Base-by-base conservation (phyloP, 2,329 filamentous ascomycete species). In the Phialophora macrospora region DNA sequence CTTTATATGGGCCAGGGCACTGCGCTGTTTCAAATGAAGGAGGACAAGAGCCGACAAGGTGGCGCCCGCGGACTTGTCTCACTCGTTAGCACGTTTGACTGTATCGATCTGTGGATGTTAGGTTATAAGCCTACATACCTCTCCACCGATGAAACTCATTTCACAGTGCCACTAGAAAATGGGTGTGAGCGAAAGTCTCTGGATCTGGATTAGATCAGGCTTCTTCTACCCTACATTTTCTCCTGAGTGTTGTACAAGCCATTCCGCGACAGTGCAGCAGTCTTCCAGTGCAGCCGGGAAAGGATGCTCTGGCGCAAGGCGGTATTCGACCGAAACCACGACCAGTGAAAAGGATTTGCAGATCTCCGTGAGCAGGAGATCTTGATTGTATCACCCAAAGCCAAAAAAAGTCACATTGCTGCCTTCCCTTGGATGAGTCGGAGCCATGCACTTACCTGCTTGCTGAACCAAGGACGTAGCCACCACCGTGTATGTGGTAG, bases 251-350 rank as follows among this genome's bases (percentile, higher is more conserved):
- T 5, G 34, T 17, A 62, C n/a, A 4, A 44, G 26, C 32, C 26
- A 62, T 22, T 38, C 20, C 5, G 51, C 48, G 12, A 51, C 60
- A 38, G 54, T 24, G 32, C 54, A 24, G 20, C 49, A 55, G 60
- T 62, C 60, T 11, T 62, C 32, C 28, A 32, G 26, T 2, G 30
- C 44, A 8, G 60, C 51, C 12, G 60, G 60, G 14, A 44, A 46
- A 41, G 34, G 34, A 24, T 41, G 30, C 51, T 62, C 60, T 14
- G 60, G 60, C 12, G 60, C 60, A 28, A 62, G 46, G 51, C 60
- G 60, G 30, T 62, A 62, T 30, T 62, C 60, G n/a, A 62, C 60
- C 22, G 48, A 55, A 4, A 48, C 51, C 28, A 62, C 14, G 20
- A 62, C 24, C 32, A 62, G 63, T 17, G 38, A 44, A n/a, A 1